These are phyloP conservation scores for Aspergillus incahuasiensis DNA, from an alignment of 495 filamentous ascomycete species.

Conservation along the genomic window DNA sequence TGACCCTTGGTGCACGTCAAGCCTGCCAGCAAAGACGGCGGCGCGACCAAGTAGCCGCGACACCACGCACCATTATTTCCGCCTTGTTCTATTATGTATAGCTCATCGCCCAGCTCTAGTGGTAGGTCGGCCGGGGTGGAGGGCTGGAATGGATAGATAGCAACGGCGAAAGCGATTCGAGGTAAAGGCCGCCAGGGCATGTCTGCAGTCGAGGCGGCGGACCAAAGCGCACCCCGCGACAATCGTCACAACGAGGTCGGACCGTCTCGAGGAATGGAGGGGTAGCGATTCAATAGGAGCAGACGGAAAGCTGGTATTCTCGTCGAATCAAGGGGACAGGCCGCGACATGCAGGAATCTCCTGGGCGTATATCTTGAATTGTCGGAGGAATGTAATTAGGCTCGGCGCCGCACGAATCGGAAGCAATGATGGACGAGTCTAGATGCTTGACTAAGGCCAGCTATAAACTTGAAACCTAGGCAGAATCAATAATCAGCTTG, in stretches of 20 bases:
- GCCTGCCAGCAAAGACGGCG: constrained; percentile 86
- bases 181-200: constrained; percentile 98
- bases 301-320: constrained; percentile 17
- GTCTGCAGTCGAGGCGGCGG: constrained; percentile 26
- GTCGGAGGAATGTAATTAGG: constrained; percentile 25
- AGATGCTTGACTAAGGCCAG: not conserved
- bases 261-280: constrained; percentile 18
- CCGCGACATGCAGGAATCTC: constrained; percentile 32
- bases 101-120: constrained; percentile 92
- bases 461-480: constrained; percentile 4
- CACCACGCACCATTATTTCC: constrained; percentile 83
- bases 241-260: constrained; percentile 9
- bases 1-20: constrained; percentile 89
- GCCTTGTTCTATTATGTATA: constrained; percentile 98
- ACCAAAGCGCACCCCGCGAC: constrained; percentile 19
- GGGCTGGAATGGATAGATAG: constrained; percentile 85
- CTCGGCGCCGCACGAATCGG: constrained; percentile 11
- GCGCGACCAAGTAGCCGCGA: constrained; percentile 90
- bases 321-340: constrained; percentile 20
- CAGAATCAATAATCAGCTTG: not conserved
- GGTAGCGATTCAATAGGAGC: constrained; percentile 8
- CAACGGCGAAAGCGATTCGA: constrained; percentile 95
- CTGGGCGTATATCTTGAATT: constrained; percentile 1
- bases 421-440: not conserved
- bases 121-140: constrained; percentile 88